phyloP scores from a whole-genome alignment of 2,329 filamentous ascomycete genomes.

The Zelopaecilomyces penicillatus region DNA sequence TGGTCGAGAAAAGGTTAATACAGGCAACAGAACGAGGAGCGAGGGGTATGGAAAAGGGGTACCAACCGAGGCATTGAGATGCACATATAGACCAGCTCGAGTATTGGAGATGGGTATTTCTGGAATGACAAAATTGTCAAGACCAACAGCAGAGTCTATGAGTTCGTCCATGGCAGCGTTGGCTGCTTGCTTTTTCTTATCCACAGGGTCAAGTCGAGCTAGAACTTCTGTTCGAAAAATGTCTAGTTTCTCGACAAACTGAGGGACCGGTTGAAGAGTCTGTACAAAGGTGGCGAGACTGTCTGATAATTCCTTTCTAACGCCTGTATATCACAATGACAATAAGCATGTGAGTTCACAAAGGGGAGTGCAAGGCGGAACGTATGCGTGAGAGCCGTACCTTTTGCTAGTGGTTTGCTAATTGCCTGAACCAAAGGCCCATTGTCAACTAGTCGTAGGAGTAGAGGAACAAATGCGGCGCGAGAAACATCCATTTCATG shows the following conservation, averaged over 20 bases:
- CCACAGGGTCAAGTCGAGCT: constrained; percentile 43
- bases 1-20: constrained; percentile 24
- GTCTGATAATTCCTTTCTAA: constrained; percentile 41
- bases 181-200: constrained; percentile 42
- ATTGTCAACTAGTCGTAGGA: constrained; percentile 55
- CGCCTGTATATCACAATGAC: constrained; percentile 23
- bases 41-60: neutral
- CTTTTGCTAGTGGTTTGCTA: constrained; percentile 43
- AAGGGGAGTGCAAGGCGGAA: neutral
- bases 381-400: constrained; percentile 24
- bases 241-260: constrained; percentile 46
- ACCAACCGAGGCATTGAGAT: constrained; percentile 70
- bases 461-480: constrained; percentile 55
- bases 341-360: neutral
- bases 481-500: constrained; percentile 54
- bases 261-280: constrained; percentile 47
- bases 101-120: constrained; percentile 68
- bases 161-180: constrained; percentile 47
- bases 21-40: neutral
- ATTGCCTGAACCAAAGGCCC: constrained; percentile 45
- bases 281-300: constrained; percentile 47
- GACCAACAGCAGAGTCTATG: constrained; percentile 46
- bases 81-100: constrained; percentile 75
- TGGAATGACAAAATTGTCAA: constrained; percentile 45
- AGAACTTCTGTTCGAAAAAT: constrained; percentile 50